Conservation (phyloP, 2,329 filamentous ascomycete species). For the Apiospora marii region DNA sequence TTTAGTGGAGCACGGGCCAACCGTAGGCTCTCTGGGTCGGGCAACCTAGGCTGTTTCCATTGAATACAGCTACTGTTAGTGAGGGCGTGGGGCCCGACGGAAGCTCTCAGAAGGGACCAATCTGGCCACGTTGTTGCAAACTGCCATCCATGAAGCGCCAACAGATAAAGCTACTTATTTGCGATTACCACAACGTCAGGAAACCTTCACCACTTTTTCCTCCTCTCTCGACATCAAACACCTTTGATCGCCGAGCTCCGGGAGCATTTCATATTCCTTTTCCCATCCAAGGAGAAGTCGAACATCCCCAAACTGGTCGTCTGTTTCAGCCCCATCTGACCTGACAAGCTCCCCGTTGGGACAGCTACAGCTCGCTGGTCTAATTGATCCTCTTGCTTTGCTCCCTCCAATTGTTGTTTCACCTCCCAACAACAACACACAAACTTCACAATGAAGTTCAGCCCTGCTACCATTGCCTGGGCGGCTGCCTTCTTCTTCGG, state of each 20-base stretch:
- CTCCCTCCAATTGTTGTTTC: slow-evolving; percentile 26
- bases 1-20: slow-evolving; percentile 16
- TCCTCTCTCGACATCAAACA: slow-evolving; percentile 11
- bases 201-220: slow-evolving; percentile 19
- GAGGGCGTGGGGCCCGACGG: slow-evolving; percentile 14
- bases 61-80: slow-evolving; percentile 3
- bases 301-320: background rate
- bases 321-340: slow-evolving; percentile 19
- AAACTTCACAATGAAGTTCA: slow-evolving; percentile 78
- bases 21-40: background rate
- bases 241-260: slow-evolving; percentile 20
- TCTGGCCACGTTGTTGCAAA: slow-evolving; percentile 24
- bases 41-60: slow-evolving; percentile 11
- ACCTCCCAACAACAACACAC: slow-evolving; percentile 26
- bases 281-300: slow-evolving; percentile 5
- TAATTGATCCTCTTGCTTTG: slow-evolving; percentile 24
- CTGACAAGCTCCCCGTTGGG: slow-evolving; percentile 11
- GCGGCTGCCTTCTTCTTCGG: slow-evolving; percentile 77
- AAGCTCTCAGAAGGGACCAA: slow-evolving; percentile 24
- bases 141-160: slow-evolving; percentile 11
- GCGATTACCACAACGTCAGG: slow-evolving; percentile 4
- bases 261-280: slow-evolving; percentile 1
- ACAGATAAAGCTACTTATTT: slow-evolving; percentile 17
- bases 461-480: slow-evolving; percentile 77
- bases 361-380: slow-evolving; percentile 17